A percentile compares a stretch with the other conserved stretches of the same genome.
phyloP scores from a whole-genome alignment of 2,329 filamentous ascomycete species.

The Rhinocladiella similis region DNA sequence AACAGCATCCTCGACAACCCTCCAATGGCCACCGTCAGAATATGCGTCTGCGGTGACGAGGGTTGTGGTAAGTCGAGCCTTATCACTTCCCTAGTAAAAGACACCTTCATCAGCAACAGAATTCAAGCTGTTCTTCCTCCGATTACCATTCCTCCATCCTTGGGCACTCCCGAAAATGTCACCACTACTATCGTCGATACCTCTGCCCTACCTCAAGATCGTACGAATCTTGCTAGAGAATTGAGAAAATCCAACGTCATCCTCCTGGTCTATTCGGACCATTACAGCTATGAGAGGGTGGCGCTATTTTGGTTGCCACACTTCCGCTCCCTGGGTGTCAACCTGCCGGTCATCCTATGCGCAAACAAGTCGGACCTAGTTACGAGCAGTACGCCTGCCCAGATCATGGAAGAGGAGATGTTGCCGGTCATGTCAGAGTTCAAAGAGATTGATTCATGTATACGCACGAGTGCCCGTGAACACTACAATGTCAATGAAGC shows the following conservation, averaged over 20 bases:
- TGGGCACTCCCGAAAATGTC: slow-evolving; percentile 93
- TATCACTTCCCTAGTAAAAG: slow-evolving; percentile 94
- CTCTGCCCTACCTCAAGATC: slow-evolving; percentile 89
- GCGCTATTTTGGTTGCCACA: slow-evolving; percentile 98
- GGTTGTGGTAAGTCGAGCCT: slow-evolving; percentile 91
- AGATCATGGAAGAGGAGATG: slow-evolving; percentile 96
- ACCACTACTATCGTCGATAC: slow-evolving; percentile 98
- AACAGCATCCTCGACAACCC: neutral
- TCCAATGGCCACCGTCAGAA: slow-evolving; percentile 61
- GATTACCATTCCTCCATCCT: slow-evolving; percentile 89
- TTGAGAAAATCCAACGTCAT: slow-evolving; percentile 97
- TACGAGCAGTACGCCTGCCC: slow-evolving; percentile 70
- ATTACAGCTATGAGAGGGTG: slow-evolving; percentile 97
- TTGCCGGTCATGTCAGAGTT: slow-evolving; percentile 97
- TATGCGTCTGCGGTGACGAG: slow-evolving; percentile 96
- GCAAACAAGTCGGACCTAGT: slow-evolving; percentile 95
- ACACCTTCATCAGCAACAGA: slow-evolving; percentile 92
- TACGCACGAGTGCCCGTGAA: slow-evolving; percentile 86
- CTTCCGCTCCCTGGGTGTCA: slow-evolving; percentile 96
- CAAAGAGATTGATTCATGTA: slow-evolving; percentile 97
- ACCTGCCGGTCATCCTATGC: slow-evolving; percentile 93
- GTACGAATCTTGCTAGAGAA: slow-evolving; percentile 85
- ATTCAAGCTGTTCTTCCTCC: slow-evolving; percentile 93
- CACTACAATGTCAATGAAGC: slow-evolving; percentile 94
- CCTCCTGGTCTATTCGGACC: slow-evolving; percentile 92